Conservation (phyloP, 192 early-diverging fungal species). For the Podila horticola region DNA sequence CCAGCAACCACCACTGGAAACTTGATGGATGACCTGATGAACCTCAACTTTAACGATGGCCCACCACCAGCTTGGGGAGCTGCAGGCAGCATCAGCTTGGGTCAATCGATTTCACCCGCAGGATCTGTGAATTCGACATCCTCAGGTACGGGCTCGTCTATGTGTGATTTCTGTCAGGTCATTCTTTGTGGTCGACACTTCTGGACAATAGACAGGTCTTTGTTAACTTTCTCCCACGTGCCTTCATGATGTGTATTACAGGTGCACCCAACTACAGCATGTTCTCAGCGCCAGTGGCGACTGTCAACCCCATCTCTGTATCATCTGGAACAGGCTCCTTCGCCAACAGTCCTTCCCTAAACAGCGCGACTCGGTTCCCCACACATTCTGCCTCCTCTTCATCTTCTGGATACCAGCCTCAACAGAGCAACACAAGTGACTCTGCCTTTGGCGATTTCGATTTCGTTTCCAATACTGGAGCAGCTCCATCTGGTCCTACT, state of each 20-base stretch:
- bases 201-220: not conserved
- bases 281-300: slow-evolving; percentile 11
- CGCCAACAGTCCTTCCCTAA: slow-evolving; percentile 11
- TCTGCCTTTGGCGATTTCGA: slow-evolving; percentile 27
- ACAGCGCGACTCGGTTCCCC: not conserved
- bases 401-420: slow-evolving; percentile 6
- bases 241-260: not conserved
- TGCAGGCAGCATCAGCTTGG: slow-evolving; percentile 44
- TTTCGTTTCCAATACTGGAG: slow-evolving; percentile 31
- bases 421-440: not conserved
- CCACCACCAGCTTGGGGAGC: slow-evolving; percentile 39
- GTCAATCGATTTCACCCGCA: slow-evolving; percentile 5
- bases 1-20: slow-evolving; percentile 25
- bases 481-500: slow-evolving; percentile 13
- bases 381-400: not conserved
- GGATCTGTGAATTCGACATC: not conserved
- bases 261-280: slow-evolving; percentile 29
- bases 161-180: not conserved
- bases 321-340: slow-evolving; percentile 25
- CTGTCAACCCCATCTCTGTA: slow-evolving; percentile 21
- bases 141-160: not conserved
- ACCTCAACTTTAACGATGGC: slow-evolving; percentile 41
- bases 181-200: not conserved
- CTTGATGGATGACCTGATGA: slow-evolving; percentile 54
- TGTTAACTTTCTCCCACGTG: no score